phyloP scores from a whole-genome alignment of 1,284 basidiomycete genomes.

The Athelia psychrophila region DNA sequence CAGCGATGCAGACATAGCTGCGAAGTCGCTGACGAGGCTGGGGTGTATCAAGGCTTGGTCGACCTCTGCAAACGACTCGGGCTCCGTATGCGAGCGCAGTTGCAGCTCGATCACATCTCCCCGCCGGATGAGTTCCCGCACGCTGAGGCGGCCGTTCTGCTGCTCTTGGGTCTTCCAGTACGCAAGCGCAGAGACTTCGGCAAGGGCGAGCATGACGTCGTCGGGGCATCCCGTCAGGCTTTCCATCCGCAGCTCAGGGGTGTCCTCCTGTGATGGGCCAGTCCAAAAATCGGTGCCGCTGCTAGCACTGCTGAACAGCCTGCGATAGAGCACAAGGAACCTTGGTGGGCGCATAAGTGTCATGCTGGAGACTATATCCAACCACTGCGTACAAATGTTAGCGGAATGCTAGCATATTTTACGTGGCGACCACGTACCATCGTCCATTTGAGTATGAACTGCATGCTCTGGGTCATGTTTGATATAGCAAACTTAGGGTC shows the following conservation, averaged over 20 bases:
- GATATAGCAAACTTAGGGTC: conserved; percentile 58
- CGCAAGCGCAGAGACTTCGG: conserved; percentile 69
- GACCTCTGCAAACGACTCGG: conserved; percentile 20
- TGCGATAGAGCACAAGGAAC: conserved; percentile 63
- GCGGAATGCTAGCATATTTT: conserved; percentile 4
- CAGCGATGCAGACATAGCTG: conserved; percentile 8
- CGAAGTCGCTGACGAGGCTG: conserved; percentile 20
- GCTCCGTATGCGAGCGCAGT: conserved; percentile 40
- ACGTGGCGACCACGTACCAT: conserved; percentile 49
- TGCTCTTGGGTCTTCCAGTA: conserved; percentile 70
- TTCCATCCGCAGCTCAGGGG: conserved; percentile 53
- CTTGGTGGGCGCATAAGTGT: conserved; percentile 60
- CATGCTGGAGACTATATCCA: conserved; percentile 70
- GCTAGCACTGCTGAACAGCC: conserved; percentile 45
- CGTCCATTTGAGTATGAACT: conserved; percentile 63
- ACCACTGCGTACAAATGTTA: conserved; percentile 47
- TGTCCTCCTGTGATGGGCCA: conserved; percentile 23
- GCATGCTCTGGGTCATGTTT: conserved; percentile 47
- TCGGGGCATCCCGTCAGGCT: conserved; percentile 72
- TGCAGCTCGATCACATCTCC: conserved; percentile 65
- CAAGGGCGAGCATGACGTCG: conserved; percentile 69
- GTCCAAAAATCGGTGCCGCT: conserved; percentile 35
- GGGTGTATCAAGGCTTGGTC: conserved; percentile 37
- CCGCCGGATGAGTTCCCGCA: conserved; percentile 64
- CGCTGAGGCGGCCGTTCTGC: conserved; percentile 60